These are phyloP conservation scores for Cordia subcordata DNA, from an alignment of 257 asterid genomes.

Conservation along the genomic window DNA sequence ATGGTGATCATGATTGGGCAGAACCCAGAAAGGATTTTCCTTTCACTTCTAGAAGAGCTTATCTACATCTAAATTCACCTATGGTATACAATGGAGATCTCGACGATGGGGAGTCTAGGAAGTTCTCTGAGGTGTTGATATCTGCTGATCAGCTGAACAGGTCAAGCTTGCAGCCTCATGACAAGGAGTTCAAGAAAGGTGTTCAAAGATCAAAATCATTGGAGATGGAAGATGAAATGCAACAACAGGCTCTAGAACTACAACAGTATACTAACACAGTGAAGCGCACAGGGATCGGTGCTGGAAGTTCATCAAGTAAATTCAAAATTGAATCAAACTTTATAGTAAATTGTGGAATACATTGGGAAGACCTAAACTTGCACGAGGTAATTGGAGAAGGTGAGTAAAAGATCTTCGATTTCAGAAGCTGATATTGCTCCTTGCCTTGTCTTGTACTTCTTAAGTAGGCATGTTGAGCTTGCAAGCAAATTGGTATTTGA, in stretches of 20 bases:
- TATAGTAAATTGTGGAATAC: conserved; percentile 33
- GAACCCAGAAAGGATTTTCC: conserved; percentile 7
- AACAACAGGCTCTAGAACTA: conserved; percentile 13
- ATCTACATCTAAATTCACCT: conserved; percentile 2
- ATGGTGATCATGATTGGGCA: conserved; percentile 4
- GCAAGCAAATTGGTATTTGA: background rate
- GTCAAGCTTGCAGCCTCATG: conserved; percentile 16
- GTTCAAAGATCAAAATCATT: conserved; percentile 5
- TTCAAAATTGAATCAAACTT: conserved; percentile 25
- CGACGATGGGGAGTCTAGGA: conserved; percentile 7
- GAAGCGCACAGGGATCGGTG: conserved; percentile 22
- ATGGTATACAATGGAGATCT: conserved; percentile 1
- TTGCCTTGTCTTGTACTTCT: background rate
- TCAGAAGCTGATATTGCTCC: background rate
- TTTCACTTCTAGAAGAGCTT: conserved; percentile 8
- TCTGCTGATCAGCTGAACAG: conserved; percentile 16
- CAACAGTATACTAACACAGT: conserved; percentile 19
- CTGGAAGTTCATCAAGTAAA: conserved; percentile 32
- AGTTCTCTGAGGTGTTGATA: conserved; percentile 13
- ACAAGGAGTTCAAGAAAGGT: conserved; percentile 7
- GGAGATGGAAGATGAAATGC: conserved; percentile 22
- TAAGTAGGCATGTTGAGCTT: background rate
- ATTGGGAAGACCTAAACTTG: conserved; percentile 62
- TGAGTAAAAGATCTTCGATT: conserved; percentile 15
- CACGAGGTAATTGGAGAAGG: conserved; percentile 65